phyloP scores from a whole-genome alignment of 2,329 filamentous ascomycete genomes.

The Fusarium mundagurra region DNA sequence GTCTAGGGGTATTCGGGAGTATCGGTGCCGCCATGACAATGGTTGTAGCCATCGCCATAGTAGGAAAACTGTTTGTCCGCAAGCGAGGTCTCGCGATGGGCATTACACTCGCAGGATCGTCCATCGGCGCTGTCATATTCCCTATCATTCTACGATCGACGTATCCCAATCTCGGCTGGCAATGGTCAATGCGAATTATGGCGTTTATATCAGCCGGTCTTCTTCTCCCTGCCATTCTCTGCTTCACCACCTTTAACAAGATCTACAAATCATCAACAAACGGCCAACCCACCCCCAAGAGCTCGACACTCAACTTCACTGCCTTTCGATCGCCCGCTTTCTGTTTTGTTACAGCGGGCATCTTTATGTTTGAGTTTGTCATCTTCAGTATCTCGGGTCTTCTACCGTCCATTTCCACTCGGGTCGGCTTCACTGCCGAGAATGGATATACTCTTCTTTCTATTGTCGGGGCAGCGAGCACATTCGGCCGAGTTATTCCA shows the following conservation, averaged over 20 bases:
- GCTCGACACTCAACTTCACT: slow-evolving; percentile 48
- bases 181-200: slow-evolving; percentile 48
- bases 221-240: slow-evolving; percentile 45
- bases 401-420: slow-evolving; percentile 57
- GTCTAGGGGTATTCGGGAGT: slow-evolving; percentile 55
- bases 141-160: slow-evolving; percentile 47
- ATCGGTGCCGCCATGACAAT: slow-evolving; percentile 52
- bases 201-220: slow-evolving; percentile 44
- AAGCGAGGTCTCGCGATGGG: slow-evolving; percentile 42
- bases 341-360: slow-evolving; percentile 51
- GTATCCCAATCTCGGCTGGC: slow-evolving; percentile 45
- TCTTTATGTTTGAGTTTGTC: slow-evolving; percentile 59
- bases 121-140: slow-evolving; percentile 46
- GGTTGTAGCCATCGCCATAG: slow-evolving; percentile 46
- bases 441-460: slow-evolving; percentile 57
- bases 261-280: slow-evolving; percentile 17
- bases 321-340: slow-evolving; percentile 55
- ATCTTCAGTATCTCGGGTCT: slow-evolving; percentile 59
- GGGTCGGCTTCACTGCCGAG: slow-evolving; percentile 47
- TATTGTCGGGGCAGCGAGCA: slow-evolving; percentile 54
- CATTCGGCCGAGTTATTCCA: slow-evolving; percentile 55
- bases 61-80: slow-evolving; percentile 45
- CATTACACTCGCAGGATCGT: slow-evolving; percentile 39
- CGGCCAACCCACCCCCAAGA: slow-evolving; percentile 19
- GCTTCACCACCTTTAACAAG: slow-evolving; percentile 47